A percentile compares a stretch with the other conserved stretches of the same genome.
Evolutionary conservation across 768 basidiomycete genomes (phyloP).

Genomic region (Panellus pusillus): DNA sequence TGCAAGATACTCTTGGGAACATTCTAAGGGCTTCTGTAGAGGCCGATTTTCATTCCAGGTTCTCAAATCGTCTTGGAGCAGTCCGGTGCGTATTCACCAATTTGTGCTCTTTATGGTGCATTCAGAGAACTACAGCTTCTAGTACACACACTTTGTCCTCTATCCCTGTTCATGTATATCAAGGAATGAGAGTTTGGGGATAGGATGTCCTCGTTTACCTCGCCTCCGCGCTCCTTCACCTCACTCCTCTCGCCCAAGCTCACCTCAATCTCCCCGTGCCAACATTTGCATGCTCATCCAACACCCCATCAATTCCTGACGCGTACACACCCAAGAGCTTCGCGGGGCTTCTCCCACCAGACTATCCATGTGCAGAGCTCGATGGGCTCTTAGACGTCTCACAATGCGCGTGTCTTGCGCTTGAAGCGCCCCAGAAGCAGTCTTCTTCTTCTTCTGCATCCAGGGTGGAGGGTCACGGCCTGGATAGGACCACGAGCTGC

Average conservation of each 20-base stretch:
- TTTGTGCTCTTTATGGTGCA: no score
- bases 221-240: constrained; percentile 9
- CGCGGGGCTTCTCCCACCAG: background rate
- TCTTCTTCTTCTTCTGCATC: background rate
- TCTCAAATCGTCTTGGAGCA: no score
- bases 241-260: constrained; percentile 18
- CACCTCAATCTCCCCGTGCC: constrained; percentile 11
- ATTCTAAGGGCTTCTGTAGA: no score
- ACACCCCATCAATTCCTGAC: constrained; percentile 14
- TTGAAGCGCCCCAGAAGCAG: constrained; percentile 2
- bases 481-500: constrained; percentile 17
- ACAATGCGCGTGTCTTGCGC: background rate
- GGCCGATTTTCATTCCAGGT: no score
- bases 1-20: no score
- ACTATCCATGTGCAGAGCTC: background rate
- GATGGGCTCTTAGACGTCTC: constrained; percentile 12
- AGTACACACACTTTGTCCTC: background rate
- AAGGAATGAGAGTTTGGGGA: background rate
- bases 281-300: background rate
- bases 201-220: background rate
- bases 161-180: background rate
- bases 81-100: no score
- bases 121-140: no score
- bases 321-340: constrained; percentile 1
- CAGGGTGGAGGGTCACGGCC: background rate